phyloP scores from a whole-genome alignment of 495 filamentous ascomycete genomes.

The Penicillium argentinense region DNA sequence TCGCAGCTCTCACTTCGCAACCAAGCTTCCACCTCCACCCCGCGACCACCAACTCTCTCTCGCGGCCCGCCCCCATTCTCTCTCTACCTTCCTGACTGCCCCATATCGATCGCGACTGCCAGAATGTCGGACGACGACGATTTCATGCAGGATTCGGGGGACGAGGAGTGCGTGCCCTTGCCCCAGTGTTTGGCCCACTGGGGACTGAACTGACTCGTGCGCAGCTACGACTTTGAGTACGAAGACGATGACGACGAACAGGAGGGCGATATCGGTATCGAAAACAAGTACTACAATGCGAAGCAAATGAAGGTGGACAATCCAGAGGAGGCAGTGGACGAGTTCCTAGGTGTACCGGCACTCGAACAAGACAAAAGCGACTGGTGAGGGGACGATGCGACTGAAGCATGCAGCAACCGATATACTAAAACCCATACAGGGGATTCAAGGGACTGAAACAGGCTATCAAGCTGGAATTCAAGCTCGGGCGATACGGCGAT shows the following conservation, averaged over 20 bases:
- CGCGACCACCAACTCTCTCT: background rate
- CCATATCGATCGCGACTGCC: too few species aligned
- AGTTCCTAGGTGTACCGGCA: conserved; percentile 83
- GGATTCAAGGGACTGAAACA: conserved; percentile 98
- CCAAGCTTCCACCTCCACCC: background rate
- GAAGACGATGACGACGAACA: conserved; percentile 90
- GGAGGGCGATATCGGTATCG: conserved; percentile 85
- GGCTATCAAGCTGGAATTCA: conserved; percentile 95
- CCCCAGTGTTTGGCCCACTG: conserved; percentile 5
- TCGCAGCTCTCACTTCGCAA: conserved; percentile 4
- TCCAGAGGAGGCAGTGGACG: conserved; percentile 84
- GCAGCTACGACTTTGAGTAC: conserved; percentile 94
- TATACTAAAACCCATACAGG: conserved; percentile 42
- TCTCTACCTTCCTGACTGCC: background rate
- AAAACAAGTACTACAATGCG: conserved; percentile 99
- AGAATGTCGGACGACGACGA: conserved; percentile 94
- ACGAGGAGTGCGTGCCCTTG: conserved; percentile 62
- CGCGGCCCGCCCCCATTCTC: background rate
- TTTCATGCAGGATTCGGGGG: conserved; percentile 98
- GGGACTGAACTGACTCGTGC: conserved; percentile 11
- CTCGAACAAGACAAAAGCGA: conserved; percentile 90
- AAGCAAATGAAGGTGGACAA: conserved; percentile 91
- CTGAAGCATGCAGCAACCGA: too few species aligned
- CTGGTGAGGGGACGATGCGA: conserved; percentile 65
- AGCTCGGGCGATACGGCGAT: conserved; percentile 78